Evolutionary conservation across 495 filamentous ascomycete genomes (phyloP).

Genomic region (Rhypophila decipiens): DNA sequence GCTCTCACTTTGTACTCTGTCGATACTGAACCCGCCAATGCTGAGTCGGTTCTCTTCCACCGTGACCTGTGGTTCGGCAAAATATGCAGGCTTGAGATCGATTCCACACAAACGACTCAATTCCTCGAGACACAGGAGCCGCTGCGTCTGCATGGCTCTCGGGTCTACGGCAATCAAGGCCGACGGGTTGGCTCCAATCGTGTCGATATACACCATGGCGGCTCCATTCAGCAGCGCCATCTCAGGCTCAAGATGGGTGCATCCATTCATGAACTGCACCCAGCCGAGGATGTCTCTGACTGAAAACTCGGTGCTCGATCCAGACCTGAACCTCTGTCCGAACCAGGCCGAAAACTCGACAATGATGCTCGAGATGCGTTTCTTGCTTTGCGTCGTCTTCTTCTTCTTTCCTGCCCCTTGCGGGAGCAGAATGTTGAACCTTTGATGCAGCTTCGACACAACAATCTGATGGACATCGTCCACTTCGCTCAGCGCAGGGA

Average conservation of each 20-base stretch:
- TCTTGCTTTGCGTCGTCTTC: constrained; percentile 5
- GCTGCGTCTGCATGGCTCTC: constrained; percentile 51
- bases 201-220: constrained; percentile 93
- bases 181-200: constrained; percentile 87
- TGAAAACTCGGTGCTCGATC: constrained; percentile 67
- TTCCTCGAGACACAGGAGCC: constrained; percentile 64
- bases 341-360: constrained; percentile 92
- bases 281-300: constrained; percentile 86
- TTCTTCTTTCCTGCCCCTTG: too few species aligned
- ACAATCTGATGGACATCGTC: constrained; percentile 88
- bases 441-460: constrained; percentile 55
- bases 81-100: constrained; percentile 60
- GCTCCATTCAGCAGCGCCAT: constrained; percentile 70
- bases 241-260: constrained; percentile 32
- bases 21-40: constrained; percentile 69
- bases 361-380: constrained; percentile 55
- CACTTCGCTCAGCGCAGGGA: constrained; percentile 70
- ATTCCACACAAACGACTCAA: constrained; percentile 58
- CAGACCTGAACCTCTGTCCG: constrained; percentile 65
- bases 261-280: constrained; percentile 86
- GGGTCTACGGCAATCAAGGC: constrained; percentile 65
- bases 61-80: constrained; percentile 37
- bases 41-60: constrained; percentile 44
- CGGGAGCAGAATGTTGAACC: too few species aligned
- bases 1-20: constrained; percentile 37